These are phyloP conservation scores for Wallacemonas sp. DNA, from an alignment of 208 protist species.

Conservation along the genomic window DNA sequence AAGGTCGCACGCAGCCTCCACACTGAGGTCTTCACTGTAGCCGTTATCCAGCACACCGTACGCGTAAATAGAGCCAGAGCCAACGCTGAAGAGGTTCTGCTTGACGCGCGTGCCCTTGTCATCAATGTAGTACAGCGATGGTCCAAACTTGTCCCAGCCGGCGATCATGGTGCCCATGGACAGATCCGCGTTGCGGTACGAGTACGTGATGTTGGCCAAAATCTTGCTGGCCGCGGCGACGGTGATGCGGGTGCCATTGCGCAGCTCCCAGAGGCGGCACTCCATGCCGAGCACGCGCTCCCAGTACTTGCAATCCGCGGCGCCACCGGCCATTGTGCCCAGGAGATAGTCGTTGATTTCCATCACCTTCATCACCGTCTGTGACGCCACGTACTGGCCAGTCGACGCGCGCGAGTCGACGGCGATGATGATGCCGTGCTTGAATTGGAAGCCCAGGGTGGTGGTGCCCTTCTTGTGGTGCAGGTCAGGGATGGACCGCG, in stretches of 20 bases:
- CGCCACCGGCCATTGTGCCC: constrained; percentile 99
- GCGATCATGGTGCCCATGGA: constrained; percentile 99
- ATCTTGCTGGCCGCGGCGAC: constrained; percentile 99
- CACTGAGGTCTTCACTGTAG: constrained; percentile 93
- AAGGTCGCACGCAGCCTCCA: constrained; percentile 98
- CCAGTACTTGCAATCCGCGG: constrained; percentile 99
- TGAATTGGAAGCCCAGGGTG: constrained; percentile 98
- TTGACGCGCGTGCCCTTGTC: constrained; percentile 98
- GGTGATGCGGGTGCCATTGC: constrained; percentile 97
- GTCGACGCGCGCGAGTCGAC: constrained; percentile 99
- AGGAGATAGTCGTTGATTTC: constrained; percentile 99
- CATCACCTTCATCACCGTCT: constrained; percentile 99
- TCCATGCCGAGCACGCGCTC: constrained; percentile 96
- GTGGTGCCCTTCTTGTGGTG: constrained; percentile 98
- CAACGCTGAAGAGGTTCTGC: constrained; percentile 98
- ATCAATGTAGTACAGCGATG: constrained; percentile 99
- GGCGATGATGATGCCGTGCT: constrained; percentile 98
- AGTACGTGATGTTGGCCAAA: constrained; percentile 99
- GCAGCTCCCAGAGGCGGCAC: constrained; percentile 93
- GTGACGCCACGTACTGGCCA: constrained; percentile 98
- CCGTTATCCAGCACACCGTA: constrained; percentile 99
- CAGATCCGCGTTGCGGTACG: constrained; percentile 97
- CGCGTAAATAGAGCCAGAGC: constrained; percentile 99
- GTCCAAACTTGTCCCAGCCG: constrained; percentile 97
- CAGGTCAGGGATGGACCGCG: constrained; percentile 81